phyloP scores from a whole-genome alignment of 2,329 filamentous ascomycete species.

The Bipolaris zeicola region DNA sequence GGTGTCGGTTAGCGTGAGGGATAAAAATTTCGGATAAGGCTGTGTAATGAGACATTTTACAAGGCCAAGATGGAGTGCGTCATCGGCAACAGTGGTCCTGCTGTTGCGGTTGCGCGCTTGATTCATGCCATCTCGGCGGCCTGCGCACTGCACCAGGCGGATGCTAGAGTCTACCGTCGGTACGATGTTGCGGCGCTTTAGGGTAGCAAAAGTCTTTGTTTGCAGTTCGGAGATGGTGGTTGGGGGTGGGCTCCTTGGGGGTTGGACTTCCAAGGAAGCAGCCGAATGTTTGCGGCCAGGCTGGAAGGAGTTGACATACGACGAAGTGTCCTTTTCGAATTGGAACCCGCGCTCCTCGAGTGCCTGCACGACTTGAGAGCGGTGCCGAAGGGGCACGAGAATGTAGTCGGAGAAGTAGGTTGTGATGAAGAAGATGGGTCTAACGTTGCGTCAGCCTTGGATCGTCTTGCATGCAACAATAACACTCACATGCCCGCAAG shows the following conservation, averaged over 20 bases:
- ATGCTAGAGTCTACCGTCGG: conserved; percentile 73
- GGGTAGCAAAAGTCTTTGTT: conserved; percentile 77
- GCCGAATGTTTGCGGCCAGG: conserved; percentile 54
- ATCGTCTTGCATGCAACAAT: not conserved
- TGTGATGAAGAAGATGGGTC: conserved; percentile 96
- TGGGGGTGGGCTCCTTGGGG: conserved; percentile 75
- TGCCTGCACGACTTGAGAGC: conserved; percentile 74
- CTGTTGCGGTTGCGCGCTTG: conserved; percentile 36
- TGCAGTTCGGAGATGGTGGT: conserved; percentile 80
- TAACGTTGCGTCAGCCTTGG: conserved; percentile 34
- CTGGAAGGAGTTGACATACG: conserved; percentile 65
- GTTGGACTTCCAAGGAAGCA: conserved; percentile 53
- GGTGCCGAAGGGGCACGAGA: conserved; percentile 78
- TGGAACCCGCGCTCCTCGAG: conserved; percentile 81
- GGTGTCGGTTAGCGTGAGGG: conserved; percentile 72
- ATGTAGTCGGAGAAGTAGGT: conserved; percentile 99
- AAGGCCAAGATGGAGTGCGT: conserved; percentile 55
- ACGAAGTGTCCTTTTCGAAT: conserved; percentile 69
- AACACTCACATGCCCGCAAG: conserved; percentile 77
- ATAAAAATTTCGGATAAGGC: conserved; percentile 70
- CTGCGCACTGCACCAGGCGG: conserved; percentile 81
- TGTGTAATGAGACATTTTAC: conserved; percentile 55
- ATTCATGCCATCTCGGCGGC: conserved; percentile 54
- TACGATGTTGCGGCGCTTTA: conserved; percentile 76
- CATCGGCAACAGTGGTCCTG: conserved; percentile 45